Base-by-base conservation (phyloP, 2,329 filamentous ascomycete genomes). In the Monilinia fructigena region DNA sequence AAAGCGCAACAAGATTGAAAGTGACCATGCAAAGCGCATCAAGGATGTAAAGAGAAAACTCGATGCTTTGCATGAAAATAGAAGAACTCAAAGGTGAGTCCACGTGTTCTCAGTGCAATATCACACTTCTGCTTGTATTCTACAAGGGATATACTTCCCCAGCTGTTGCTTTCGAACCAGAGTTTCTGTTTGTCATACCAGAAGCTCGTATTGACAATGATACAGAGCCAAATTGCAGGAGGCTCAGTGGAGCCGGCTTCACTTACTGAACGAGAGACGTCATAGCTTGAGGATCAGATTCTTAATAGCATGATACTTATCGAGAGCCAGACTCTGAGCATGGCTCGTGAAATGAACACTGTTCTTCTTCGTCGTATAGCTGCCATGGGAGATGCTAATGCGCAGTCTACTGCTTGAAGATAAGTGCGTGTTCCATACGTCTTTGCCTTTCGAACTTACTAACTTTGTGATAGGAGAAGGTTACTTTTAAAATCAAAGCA, bases 1-100 rank as follows among this genome's bases (percentile, higher is more conserved):
- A n/a, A 73, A 72, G 66, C 71, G 75, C 10, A 74, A 70, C 31
- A 61, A 63, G 28, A 71, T 76, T 40, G 71, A 74, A 47, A 62
- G 54, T 23, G 72, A 74, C 28, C 71, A 72, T 48, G 64, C 68
- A 20, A 70, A 71, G 52, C 68, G 67, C 28, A 68, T 72, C 42
- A 70, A 74, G 59, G 73, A 74, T 47, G 56, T 70, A n/a, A 65
- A 62, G 50, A 54, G 18, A 5, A 72, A 66, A 62, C 69, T 76
- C 63, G 69, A 73, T 55, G 56, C 61, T 45, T 38, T 72, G 18
- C 72, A 72, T 65, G 66, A 72, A 11, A 63, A 55, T 56, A 70
- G 71, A 45, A 71, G 70, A 54, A 63, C 28, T 20, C 71, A 66
- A 69, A 70, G 74, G 75, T 76, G 67, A 67, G 75, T 70, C 26